Evolutionary conservation across 192 early-diverging fungal genomes (phyloP), one percentile per base, ranked within the genome.

Genomic region (Podila epicladia): DNA sequence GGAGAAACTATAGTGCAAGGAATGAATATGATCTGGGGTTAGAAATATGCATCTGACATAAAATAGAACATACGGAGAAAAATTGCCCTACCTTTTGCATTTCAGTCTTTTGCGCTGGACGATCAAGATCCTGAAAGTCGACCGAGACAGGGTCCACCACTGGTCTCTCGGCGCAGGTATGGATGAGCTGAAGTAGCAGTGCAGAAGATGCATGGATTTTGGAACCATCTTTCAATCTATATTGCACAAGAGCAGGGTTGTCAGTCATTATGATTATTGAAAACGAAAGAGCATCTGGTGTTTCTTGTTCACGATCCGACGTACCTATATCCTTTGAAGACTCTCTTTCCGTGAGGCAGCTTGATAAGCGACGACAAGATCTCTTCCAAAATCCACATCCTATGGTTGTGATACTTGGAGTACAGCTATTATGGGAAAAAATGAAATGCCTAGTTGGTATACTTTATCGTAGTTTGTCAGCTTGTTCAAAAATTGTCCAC

Each of bases 371-470:
- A 90, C 0, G 89, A 89, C 19, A 95, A 84, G n/a, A 95, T 92
- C 65, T 98, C 96, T 64, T 95, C 96, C 28, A 98, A 72, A 31
- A 98, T 94, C 88, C 94, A 94, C 24, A 73, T 76, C 29, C 95
- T 86, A 64, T 97, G 95, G 11, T 65, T 73, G 0, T 84, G 66
- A 51, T 91, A 73, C 55, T 84, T 86, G 11, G 85, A 73, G 74
- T 92, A 95, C 9, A 78, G 13, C 67, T 76, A 55, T 9, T 53
- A 53, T n/a, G 50, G 24, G 53, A 55, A 1, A 9, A 0, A 4
- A 22, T 24, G 11, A 24, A 1, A 2, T n/a, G 22, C 17, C 22
- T 9, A 22, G 24, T 55, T 55, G 9, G 8, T 24, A 55, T 17
- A 55, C 5, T n/a, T 20, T 7, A 4, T 19, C 53, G 26, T 55